Conservation (phyloP, 192 early-diverging fungal genomes). For the Coemansia sp. region DNA sequence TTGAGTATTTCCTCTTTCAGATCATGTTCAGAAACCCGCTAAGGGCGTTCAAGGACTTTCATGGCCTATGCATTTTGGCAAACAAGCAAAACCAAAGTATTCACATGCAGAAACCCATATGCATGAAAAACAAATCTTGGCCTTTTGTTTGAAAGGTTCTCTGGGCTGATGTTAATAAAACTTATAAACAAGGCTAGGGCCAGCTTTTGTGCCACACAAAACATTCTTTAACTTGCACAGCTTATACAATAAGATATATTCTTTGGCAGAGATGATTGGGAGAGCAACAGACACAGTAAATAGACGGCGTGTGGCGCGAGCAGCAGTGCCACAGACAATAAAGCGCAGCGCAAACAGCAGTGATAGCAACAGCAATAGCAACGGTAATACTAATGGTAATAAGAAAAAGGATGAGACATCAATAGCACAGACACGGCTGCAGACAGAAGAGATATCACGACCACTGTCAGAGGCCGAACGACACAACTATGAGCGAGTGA, state of each 20-base stretch:
- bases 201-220: not conserved
- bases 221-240: conserved; percentile 3
- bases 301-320: conserved; percentile 14
- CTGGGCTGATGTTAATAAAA: too few relatives aligned
- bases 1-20: too few relatives aligned
- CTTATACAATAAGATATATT: not conserved
- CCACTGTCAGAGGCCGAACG: conserved; percentile 38
- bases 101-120: not conserved
- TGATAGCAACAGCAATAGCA: conserved; percentile 5
- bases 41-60: too few relatives aligned
- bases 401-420: not conserved
- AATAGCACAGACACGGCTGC: conserved; percentile 5
- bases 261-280: conserved; percentile 14
- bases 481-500: conserved; percentile 36
- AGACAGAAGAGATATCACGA: conserved; percentile 3
- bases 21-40: too few relatives aligned
- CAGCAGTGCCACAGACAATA: conserved; percentile 4
- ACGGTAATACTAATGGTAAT: not conserved
- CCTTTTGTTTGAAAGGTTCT: not conserved
- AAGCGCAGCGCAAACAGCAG: not conserved
- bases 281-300: conserved; percentile 15
- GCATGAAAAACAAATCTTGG: not conserved
- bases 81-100: not conserved
- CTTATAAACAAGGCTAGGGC: not conserved
- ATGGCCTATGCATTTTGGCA: too few relatives aligned